Evolutionary conservation across 345 rosid species (phyloP), one percentile per base, ranked within the genome.

Genomic region (Acer saccharum): DNA sequence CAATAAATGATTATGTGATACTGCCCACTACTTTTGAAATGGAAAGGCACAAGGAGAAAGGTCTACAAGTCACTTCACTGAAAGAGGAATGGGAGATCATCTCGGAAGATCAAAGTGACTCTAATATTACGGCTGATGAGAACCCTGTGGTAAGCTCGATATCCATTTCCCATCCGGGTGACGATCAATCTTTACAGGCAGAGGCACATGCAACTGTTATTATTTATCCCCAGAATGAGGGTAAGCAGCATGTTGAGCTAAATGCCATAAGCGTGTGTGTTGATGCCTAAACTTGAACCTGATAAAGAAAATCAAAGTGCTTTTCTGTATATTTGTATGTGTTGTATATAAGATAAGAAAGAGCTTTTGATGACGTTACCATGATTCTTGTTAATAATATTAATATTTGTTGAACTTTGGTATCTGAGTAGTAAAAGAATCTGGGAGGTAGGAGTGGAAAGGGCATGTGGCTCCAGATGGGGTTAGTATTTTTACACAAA

Each of bases 11-110:
- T 35, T 96, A 92, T 9, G 98, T 95, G 54, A 88, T 96, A 72
- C 84, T 96, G 20, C 98, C 98, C 17, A 86, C 94, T 4, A 72
- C 87, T 50, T 93, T 87, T 2, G 98, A 92, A 72, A 84, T 89
- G 80, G 92, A 87, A 67, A 86, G 76, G 58, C 87, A 72, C 88
- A 84, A 81, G 13, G 85, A 91, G 86, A 87, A 91, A n/a, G 92
- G 95, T 65, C 11, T 93, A n/a, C 84, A 89, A 77, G 89, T 93
- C 67, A 89, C 94, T 55, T 85, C 97, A 1, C 90, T 92, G 74
- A 93, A 90, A 81, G 99, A 93, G 86, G 92, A 91, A 20, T 93
- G 99, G 99, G 99, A 96, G 72, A 87, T 96, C 70, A 43, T 87
- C 66, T 76, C 98, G 1, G 78, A 80, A 4, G 88, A 86, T 7